Evolutionary conservation across 2,329 filamentous ascomycete species (phyloP).

Genomic region (Bretziella fagacearum): DNA sequence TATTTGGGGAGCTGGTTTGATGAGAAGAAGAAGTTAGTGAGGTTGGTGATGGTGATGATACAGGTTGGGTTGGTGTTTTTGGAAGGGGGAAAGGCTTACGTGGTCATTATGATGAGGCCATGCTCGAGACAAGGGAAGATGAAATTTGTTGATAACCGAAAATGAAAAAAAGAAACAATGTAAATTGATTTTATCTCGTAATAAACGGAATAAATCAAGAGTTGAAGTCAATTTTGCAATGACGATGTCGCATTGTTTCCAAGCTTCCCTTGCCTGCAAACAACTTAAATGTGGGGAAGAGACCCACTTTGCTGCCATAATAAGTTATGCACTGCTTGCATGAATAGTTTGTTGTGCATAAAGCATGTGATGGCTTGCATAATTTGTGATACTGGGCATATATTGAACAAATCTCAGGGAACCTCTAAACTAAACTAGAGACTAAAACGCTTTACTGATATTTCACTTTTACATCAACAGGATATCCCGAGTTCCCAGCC

Average conservation of each 20-base stretch:
- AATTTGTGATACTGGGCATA: neutral
- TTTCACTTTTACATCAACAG: neutral
- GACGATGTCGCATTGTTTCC: slow-evolving; percentile 3
- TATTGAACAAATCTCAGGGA: neutral
- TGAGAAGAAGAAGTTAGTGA: neutral
- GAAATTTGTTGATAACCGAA: neutral
- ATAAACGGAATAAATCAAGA: neutral
- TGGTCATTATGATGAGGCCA: neutral
- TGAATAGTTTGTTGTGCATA: no score
- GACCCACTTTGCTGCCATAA: neutral
- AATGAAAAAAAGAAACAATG: neutral
- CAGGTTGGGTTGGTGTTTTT: neutral
- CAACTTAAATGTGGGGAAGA: no score
- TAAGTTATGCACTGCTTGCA: no score
- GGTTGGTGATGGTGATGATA: neutral
- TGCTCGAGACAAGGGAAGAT: neutral
- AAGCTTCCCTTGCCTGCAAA: no score
- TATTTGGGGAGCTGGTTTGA: slow-evolving; percentile 28
- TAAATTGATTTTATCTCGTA: neutral
- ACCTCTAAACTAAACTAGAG: neutral
- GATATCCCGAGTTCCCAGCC: neutral
- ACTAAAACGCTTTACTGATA: neutral
- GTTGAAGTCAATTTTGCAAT: neutral
- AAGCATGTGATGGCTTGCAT: no score
- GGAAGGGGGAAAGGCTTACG: neutral